These are phyloP conservation scores for Corylus americana DNA, from an alignment of 306 rosid species.

Conservation along the genomic window DNA sequence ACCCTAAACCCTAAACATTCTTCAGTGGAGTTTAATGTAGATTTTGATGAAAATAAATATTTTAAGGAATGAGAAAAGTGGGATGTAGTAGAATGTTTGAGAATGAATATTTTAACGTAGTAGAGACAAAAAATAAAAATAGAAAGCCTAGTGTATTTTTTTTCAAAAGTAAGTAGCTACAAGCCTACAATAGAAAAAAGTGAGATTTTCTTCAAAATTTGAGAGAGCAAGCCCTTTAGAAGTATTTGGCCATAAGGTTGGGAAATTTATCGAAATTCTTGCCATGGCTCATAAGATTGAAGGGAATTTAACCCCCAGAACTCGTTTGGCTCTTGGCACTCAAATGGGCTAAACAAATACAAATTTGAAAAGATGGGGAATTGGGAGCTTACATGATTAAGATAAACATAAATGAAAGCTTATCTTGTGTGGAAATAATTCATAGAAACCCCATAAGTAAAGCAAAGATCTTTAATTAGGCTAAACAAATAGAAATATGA, in stretches of 20 bases:
- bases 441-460: constrained; percentile 6
- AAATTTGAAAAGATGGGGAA: constrained; percentile 10
- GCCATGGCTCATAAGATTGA: background rate
- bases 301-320: background rate
- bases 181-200: no score
- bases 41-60: no score
- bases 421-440: constrained; percentile 25
- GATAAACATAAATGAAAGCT: constrained; percentile 34
- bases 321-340: constrained; percentile 1
- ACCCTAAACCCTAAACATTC: no score
- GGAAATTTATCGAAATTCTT: background rate
- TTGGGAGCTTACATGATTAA: constrained; percentile 28
- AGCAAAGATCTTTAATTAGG: constrained; percentile 24
- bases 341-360: constrained; percentile 14
- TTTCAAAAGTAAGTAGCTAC: no score
- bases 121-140: no score
- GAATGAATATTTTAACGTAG: no score
- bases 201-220: no score
- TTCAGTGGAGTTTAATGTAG: no score
- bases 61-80: no score
- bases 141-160: no score
- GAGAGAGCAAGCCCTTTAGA: no score
- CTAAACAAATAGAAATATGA: background rate
- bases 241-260: background rate
- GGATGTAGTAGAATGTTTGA: no score